A percentile compares a stretch with the other conserved stretches of the same genome.
Conservation (phyloP, 2,329 filamentous ascomycete genomes). For the Cordyceps javanica region DNA sequence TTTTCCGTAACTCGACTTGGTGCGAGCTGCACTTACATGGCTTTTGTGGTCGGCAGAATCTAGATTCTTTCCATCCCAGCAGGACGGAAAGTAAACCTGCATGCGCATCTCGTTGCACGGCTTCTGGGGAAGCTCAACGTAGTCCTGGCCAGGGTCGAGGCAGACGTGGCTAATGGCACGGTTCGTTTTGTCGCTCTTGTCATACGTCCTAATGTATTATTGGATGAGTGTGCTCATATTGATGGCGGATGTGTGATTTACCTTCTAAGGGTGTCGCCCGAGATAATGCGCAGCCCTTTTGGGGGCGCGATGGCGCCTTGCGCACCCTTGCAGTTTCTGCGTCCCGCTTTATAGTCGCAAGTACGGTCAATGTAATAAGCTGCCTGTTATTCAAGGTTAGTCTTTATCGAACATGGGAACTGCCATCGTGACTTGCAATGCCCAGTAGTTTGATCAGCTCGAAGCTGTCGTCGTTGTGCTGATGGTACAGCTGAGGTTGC, state of each 20-base stretch:
- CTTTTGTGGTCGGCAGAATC: conserved; percentile 49
- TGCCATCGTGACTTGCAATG: conserved; percentile 16
- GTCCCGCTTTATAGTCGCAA: conserved; percentile 22
- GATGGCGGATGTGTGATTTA: conserved; percentile 4
- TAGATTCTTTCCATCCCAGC: conserved; percentile 55
- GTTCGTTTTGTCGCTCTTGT: conserved; percentile 36
- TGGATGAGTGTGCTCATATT: neutral
- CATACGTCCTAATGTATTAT: conserved; percentile 30
- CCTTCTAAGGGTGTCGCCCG: conserved; percentile 49
- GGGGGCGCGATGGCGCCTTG: conserved; percentile 50
- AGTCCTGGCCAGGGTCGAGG: conserved; percentile 40
- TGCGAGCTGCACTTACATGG: conserved; percentile 35
- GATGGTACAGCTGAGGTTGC: conserved; percentile 51
- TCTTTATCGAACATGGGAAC: neutral
- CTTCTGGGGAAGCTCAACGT: conserved; percentile 45
- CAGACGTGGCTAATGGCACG: conserved; percentile 51
- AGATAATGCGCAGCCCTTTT: conserved; percentile 58
- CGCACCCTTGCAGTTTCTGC: conserved; percentile 18
- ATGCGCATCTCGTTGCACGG: conserved; percentile 48
- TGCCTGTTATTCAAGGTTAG: conserved; percentile 15
- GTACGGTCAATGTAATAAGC: conserved; percentile 23
- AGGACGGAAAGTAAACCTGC: conserved; percentile 53
- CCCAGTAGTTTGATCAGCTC: conserved; percentile 28
- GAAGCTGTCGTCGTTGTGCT: conserved; percentile 51
- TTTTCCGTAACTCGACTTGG: neutral